Evolutionary conservation across 140 eudicot genomes (phyloP).

Genomic region (Anethum foeniculum): DNA sequence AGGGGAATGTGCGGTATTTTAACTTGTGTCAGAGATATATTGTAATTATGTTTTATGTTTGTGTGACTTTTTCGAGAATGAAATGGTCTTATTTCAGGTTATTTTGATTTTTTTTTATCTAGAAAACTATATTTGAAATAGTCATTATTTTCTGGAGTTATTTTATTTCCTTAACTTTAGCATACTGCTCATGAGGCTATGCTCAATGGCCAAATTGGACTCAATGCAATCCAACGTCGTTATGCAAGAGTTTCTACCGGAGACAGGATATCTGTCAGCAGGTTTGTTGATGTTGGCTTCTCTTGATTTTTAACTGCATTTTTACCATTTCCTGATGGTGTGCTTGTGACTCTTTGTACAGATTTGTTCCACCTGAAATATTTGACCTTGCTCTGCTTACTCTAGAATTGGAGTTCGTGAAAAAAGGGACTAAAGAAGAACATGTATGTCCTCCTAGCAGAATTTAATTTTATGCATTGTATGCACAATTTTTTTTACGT

Average conservation of each 20-base stretch:
- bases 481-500: background rate
- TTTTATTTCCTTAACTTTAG: slow-evolving; percentile 42
- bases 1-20: background rate
- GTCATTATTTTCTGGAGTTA: background rate
- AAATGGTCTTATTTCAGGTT: background rate
- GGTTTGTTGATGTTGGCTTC: slow-evolving; percentile 36
- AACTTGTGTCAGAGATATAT: background rate
- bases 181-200: slow-evolving; percentile 56
- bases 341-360: slow-evolving; percentile 16
- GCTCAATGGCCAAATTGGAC: slow-evolving; percentile 59
- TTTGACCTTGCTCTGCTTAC: slow-evolving; percentile 78
- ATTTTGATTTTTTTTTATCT: background rate
- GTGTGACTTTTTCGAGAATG: background rate
- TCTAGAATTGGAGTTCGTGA: slow-evolving; percentile 81
- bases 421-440: slow-evolving; percentile 82
- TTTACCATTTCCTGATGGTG: slow-evolving; percentile 6
- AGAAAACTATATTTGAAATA: background rate
- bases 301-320: background rate
- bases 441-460: slow-evolving; percentile 28
- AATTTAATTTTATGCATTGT: background rate
- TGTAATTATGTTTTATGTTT: background rate
- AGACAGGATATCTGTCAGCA: slow-evolving; percentile 53
- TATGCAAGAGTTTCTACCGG: slow-evolving; percentile 83
- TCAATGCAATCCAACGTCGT: slow-evolving; percentile 83
- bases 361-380: slow-evolving; percentile 76